A percentile compares a stretch with the other conserved stretches of the same genome.
phyloP scores from a whole-genome alignment of 2,329 filamentous ascomycete species.

The Aquanectria penicillioides region DNA sequence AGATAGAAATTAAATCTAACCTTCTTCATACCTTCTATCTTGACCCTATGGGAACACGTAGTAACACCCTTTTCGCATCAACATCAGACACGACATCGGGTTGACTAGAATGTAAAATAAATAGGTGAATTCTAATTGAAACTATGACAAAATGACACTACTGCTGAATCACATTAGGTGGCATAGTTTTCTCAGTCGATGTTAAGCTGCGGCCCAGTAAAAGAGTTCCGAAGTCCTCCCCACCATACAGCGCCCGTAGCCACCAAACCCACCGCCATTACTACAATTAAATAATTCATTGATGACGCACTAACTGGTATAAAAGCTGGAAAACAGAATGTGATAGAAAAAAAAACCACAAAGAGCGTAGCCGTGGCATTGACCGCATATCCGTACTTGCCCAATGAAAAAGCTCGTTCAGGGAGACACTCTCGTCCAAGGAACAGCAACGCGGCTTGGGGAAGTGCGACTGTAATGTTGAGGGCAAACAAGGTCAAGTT shows the following conservation, averaged over 20 bases:
- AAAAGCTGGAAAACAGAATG: conserved; percentile 36
- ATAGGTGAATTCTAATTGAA: too few relatives aligned
- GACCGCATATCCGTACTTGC: conserved; percentile 34
- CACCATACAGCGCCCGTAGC: conserved; percentile 33
- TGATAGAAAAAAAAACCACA: conserved; percentile 36
- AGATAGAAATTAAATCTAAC: too few relatives aligned
- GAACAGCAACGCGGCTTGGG: conserved; percentile 36
- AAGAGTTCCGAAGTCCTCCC: conserved; percentile 31
- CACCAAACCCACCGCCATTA: conserved; percentile 35
- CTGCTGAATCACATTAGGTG: background rate
- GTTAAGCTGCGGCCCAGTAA: conserved; percentile 31
- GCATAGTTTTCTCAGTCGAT: conserved; percentile 13
- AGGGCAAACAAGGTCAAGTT: conserved; percentile 37
- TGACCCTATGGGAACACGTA: too few relatives aligned
- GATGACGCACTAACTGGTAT: conserved; percentile 31
- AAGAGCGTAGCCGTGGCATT: conserved; percentile 35
- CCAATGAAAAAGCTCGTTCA: conserved; percentile 37
- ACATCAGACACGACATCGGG: too few relatives aligned
- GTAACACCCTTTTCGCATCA: too few relatives aligned
- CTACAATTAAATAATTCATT: conserved; percentile 41
- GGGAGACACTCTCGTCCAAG: conserved; percentile 36
- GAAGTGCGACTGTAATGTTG: conserved; percentile 38
- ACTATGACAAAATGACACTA: background rate
- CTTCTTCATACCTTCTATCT: too few relatives aligned
- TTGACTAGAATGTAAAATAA: too few relatives aligned